Evolutionary conservation across 805 yeast genomes (phyloP).

Genomic region (Grigorovia transvaalensis): DNA sequence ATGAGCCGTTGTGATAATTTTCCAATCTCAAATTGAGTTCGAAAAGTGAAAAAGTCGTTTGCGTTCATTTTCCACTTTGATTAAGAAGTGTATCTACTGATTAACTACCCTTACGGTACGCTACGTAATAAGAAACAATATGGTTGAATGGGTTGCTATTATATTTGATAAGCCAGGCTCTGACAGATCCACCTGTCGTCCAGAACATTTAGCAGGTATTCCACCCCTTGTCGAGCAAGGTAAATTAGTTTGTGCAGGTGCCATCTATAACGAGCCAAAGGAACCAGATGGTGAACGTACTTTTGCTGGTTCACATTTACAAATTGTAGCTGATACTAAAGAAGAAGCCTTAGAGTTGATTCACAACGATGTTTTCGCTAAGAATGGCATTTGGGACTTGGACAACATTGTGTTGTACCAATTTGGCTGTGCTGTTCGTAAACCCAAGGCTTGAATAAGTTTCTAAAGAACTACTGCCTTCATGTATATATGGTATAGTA

Average conservation of each 20-base stretch:
- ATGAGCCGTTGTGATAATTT: too few relatives aligned
- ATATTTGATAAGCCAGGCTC: constrained; percentile 59
- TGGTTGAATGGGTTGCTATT: constrained; percentile 58
- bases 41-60: background rate
- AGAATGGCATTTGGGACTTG: constrained; percentile 68
- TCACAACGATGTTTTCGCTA: constrained; percentile 51
- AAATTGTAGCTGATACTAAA: constrained; percentile 50
- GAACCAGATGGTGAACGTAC: constrained; percentile 33
- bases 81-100: too few relatives aligned
- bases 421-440: constrained; percentile 37
- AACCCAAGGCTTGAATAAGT: constrained; percentile 22
- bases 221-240: constrained; percentile 36
- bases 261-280: constrained; percentile 38
- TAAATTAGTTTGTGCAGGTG: constrained; percentile 40
- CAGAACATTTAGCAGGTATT: constrained; percentile 42
- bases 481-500: background rate
- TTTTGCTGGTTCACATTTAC: constrained; percentile 62
- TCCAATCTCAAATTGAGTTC: background rate
- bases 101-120: too few relatives aligned
- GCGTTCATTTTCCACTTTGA: background rate
- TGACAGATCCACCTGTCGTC: constrained; percentile 44
- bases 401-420: constrained; percentile 52
- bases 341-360: constrained; percentile 58
- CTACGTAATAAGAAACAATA: constrained; percentile 11
- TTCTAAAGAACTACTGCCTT: background rate